Base-by-base conservation (phyloP, 2,329 filamentous ascomycete genomes). In the Talaromyces sp. region DNA sequence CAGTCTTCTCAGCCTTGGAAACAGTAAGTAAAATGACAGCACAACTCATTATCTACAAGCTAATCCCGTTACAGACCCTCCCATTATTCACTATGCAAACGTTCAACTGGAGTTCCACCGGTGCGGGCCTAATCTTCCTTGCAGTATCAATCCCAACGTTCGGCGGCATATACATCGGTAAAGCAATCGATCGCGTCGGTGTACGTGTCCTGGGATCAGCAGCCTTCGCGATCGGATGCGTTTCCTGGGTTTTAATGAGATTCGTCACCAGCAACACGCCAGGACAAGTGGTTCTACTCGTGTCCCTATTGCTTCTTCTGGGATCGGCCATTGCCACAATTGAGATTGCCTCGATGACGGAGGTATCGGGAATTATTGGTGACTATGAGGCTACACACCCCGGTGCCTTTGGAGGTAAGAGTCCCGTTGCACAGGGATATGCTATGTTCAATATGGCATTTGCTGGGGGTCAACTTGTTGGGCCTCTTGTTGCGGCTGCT, bases 331-430 rank as follows among this genome's bases (percentile, higher is more conserved):
- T 88, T 3, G 78, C 80, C 0, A 72, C 88, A 2, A 77, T 81
- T 0, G 80, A 86, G 60, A 82, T 86, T 1, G 82, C 86, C 0
- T 70, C 89, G 7, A 88, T 90, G 82, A 86, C 87, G 0, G 88
- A 90, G 72, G 85, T 90, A 33, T 79, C 80, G 1, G 79, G 80
- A 46, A 62, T 63, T 1, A 52, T 65, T 0, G 77, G 79, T 33
- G 76, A 75, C 1, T 84, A 83, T 85, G 51, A 88, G 76, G 3
- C 84, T 84, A 61, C 81, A 84, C 56, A 85, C 80, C 59, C 81
- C 82, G 27, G 90, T 87, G 71, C 94, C 87, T 66, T 88, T 82
- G 49, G 85, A 1, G 56, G 63, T n/a, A 59, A 62, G 17, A 64
- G 64, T 1, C 84, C 84, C 0, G 86, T 86, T 65, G 84, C 83